Conservation (phyloP, 352 stramenopile genomes). For the Elongisporangium prolatum region DNA sequence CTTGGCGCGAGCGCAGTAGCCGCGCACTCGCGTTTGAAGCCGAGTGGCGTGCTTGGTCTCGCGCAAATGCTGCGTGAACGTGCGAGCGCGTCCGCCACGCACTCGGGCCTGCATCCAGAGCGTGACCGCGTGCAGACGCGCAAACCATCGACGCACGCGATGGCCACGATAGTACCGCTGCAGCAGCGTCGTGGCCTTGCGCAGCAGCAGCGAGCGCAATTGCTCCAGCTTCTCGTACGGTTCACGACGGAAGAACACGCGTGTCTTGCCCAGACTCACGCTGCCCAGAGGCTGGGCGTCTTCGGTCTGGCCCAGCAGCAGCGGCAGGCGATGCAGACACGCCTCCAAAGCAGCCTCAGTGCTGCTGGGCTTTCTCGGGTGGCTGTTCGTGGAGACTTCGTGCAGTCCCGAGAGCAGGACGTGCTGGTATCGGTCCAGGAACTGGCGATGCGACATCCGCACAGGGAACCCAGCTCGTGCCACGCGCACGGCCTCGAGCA, state of each 20-base stretch:
- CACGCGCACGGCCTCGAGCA: constrained; percentile 86
- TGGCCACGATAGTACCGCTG: constrained; percentile 55
- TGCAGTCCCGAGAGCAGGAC: constrained; percentile 31
- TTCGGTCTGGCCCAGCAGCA: constrained; percentile 14
- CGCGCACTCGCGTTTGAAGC: constrained; percentile 42
- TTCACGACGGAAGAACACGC: constrained; percentile 93
- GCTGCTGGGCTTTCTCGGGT: neutral
- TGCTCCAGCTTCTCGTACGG: constrained; percentile 92
- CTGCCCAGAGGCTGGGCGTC: constrained; percentile 23
- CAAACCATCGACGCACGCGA: constrained; percentile 30
- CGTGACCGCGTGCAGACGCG: constrained; percentile 22
- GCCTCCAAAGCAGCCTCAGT: constrained; percentile 1
- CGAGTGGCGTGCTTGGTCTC: constrained; percentile 21
- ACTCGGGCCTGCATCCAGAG: constrained; percentile 40
- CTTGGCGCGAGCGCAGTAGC: constrained; percentile 26
- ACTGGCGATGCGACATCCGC: constrained; percentile 73
- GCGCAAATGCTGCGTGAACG: constrained; percentile 7
- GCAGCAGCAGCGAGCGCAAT: constrained; percentile 26
- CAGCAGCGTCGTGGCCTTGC: constrained; percentile 31
- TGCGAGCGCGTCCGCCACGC: constrained; percentile 37
- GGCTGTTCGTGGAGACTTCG: neutral
- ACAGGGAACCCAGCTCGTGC: constrained; percentile 80
- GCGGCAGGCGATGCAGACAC: constrained; percentile 7
- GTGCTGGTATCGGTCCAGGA: constrained; percentile 63
- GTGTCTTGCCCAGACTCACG: constrained; percentile 85